phyloP scores from a whole-genome alignment of 768 basidiomycete species.

The Macrocybe gigantea region DNA sequence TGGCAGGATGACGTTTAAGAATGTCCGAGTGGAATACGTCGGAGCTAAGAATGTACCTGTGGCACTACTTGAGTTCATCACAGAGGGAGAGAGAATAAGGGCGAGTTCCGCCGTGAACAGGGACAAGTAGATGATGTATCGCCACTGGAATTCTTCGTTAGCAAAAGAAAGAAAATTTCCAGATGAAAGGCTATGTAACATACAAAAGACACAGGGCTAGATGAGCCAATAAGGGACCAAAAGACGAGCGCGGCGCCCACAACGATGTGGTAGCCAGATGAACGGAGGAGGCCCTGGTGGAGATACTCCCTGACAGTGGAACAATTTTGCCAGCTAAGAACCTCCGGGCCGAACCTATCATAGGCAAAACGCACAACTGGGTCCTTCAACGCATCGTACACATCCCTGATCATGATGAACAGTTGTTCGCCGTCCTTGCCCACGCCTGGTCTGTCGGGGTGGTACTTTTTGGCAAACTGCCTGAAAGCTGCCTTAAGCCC shows the following conservation, averaged over 20 bases:
- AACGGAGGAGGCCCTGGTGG: conserved; percentile 53
- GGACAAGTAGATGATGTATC: conserved; percentile 64
- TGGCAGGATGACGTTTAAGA: conserved; percentile 43
- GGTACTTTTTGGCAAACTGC: conserved; percentile 64
- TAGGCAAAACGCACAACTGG: conserved; percentile 80
- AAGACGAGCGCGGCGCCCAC: conserved; percentile 52
- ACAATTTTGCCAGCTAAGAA: conserved; percentile 59
- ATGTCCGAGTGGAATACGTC: conserved; percentile 19
- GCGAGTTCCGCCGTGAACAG: conserved; percentile 58
- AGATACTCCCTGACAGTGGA: conserved; percentile 69
- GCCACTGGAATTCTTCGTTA: conserved; percentile 49
- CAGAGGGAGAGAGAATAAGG: conserved; percentile 51
- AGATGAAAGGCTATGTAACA: conserved; percentile 27
- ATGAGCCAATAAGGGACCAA: conserved; percentile 55
- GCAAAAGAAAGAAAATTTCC: conserved; percentile 4
- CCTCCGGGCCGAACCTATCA: conserved; percentile 82
- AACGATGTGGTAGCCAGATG: conserved; percentile 63
- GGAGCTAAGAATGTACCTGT: conserved; percentile 12
- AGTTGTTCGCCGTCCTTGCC: conserved; percentile 51
- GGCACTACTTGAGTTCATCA: conserved; percentile 8
- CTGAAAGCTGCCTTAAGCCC: conserved; percentile 70
- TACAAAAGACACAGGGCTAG: conserved; percentile 61
- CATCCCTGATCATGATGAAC: conserved; percentile 69
- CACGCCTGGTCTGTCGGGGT: conserved; percentile 67
- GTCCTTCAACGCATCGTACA: conserved; percentile 74